Base-by-base conservation (phyloP, 225 moss, liverwort and hornwort species). In the Takakia lepidozioides region DNA sequence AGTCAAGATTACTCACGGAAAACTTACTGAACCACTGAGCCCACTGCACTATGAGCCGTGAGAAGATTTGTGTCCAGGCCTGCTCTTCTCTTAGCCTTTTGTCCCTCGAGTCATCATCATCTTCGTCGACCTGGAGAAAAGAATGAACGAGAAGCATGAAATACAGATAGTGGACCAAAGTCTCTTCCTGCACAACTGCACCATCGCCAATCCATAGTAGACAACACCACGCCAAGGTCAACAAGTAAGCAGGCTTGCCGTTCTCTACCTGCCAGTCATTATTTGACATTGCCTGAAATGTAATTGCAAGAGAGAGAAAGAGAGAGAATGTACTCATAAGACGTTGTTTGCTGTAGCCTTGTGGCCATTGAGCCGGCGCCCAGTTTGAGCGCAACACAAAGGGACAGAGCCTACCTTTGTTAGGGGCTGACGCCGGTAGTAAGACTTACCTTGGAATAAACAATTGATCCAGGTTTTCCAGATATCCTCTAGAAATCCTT, bases 21-120 rank as follows among this genome's bases (percentile, higher is more conserved):
- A 59, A 73, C 74, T 67, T 80, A 80, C 80, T 80, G 60, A 95
- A 95, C 86, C 86, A 95, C 62, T 90, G 95, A 51, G 95, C 82
- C 95, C 95, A 95, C 62, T 90, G 82, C 17, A 59, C 84, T 19
- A 95, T 55, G 50, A 95, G 73, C n/a, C 84, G 76, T 5, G 95
- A 80, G 30, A 95, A 69, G 63, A 84, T 90, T 23, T 71, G 74
- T 34, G 86, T 70, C 95, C 95, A 95, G 16, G 63, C 90, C 64
- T 82, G 68, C 48, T 87, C 70, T 68, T 75, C 79, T 63, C 69
- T 79, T 45, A 45, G 60, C 61, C 54, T 77, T 38, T 67, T 66
- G 25, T 68, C 73, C 11, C 61, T 71, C 69, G 69, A 44, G 43
- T 75, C 76, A 43, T 76, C 69, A 34, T 79, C 69, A 6, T 85